Conservation (phyloP, 768 basidiomycete species). For the Termitomyces eurrhizus region DNA sequence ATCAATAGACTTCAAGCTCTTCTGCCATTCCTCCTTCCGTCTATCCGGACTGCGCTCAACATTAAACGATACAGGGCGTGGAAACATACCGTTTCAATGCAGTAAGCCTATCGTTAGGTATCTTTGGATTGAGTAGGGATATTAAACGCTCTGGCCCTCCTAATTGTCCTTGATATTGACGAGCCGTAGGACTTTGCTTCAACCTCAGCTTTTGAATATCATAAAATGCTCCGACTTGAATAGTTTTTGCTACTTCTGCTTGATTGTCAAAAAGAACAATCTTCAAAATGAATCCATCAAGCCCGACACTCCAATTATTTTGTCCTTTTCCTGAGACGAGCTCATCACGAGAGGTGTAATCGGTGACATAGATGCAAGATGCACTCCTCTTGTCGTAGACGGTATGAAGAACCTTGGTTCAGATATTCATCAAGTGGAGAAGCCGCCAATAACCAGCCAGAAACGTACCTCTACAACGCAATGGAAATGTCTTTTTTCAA, state of each 20-base stretch:
- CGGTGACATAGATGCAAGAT: conserved; percentile 54
- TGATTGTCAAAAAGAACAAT: conserved; percentile 51
- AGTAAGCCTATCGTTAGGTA: conserved; percentile 30
- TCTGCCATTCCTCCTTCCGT: conserved; percentile 27
- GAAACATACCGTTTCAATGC: conserved; percentile 37
- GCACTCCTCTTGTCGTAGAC: conserved; percentile 27
- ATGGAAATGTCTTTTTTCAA: conserved; percentile 40
- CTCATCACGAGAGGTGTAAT: conserved; percentile 53
- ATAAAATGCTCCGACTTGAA: conserved; percentile 40
- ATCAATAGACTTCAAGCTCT: conserved; percentile 2
- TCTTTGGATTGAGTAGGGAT: conserved; percentile 34
- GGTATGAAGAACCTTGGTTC: conserved; percentile 44
- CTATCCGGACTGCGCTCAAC: conserved; percentile 13
- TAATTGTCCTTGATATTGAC: conserved; percentile 37
- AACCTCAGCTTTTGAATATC: conserved; percentile 50
- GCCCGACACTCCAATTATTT: conserved; percentile 37
- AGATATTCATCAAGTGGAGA: not conserved
- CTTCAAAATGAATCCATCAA: conserved; percentile 49
- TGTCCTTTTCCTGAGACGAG: conserved; percentile 28
- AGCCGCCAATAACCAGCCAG: not conserved
- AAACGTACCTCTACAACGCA: conserved; percentile 55
- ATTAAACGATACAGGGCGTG: not conserved
- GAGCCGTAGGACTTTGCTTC: conserved; percentile 26
- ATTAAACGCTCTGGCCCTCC: conserved; percentile 46
- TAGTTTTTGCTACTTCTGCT: conserved; percentile 29